Base-by-base conservation (phyloP, 2,329 filamentous ascomycete species). In the Grosmannia clavigera region DNA sequence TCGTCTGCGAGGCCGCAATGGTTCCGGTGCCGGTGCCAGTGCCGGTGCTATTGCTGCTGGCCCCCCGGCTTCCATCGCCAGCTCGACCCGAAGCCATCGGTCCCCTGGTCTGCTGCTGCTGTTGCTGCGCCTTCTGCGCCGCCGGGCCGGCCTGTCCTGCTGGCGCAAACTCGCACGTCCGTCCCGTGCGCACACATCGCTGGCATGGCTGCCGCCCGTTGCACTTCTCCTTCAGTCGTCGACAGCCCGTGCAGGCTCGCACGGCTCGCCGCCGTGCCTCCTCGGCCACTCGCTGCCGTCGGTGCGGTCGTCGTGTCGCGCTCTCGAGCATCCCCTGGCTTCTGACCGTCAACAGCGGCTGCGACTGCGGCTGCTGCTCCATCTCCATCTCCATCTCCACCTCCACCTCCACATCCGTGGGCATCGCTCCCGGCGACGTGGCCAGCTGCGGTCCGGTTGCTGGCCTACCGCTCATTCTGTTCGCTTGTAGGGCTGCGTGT, bases 101-200 rank as follows among this genome's bases (percentile, higher is more conserved):
- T 22, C 22, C 22, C 22, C 22, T 22, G 22, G 22, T 55, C 22
- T 31, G 55, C 22, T 19, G 55, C 38, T 3, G 9, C 14, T 19
- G 11, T 16, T 19, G 40, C 16, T 19, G 40, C 25, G 40, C 52
- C 22, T 19, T 38, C 5, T 14, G 38, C 10, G 35, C 12, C 33
- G 14, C 43, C 53, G 53, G 53, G 7, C 38, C 35, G 35, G 38
- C 22, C 38, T 57, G 55, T 12, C 55, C 55, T 78, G 81, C 58
- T 9, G 53, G 54, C 0, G 60, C 51, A 58, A 66, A 66, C 48
- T 63, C 61, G 58, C 65, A 66, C 11, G 51, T 61, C 10, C 61
- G 61, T 10, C 64, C 64, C 2, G 61, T 62, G 3, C 65, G 60
- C 14, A 55, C 27, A 27, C 65, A 66, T 0, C 65, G 56, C 33